phyloP scores from a whole-genome alignment of 768 basidiomycete species.

The Phlegmacium glaucopus region DNA sequence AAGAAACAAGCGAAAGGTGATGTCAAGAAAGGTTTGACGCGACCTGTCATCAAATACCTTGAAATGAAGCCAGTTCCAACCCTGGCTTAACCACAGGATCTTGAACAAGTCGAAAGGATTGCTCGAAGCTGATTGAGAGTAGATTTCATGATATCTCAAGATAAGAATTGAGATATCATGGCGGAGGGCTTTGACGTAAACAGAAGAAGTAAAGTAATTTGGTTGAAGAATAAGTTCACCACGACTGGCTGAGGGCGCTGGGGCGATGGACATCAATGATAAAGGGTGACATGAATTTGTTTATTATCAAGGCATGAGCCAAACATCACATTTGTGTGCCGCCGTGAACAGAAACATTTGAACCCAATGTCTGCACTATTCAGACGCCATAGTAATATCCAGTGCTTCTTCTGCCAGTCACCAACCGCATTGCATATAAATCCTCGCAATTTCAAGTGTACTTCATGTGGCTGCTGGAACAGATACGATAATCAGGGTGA shows the following conservation, averaged over 20 bases:
- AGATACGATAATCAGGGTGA: conserved; percentile 68
- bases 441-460: conserved; percentile 59
- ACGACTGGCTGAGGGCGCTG: conserved; percentile 54
- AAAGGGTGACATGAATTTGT: conserved; percentile 1
- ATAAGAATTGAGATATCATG: conserved; percentile 60
- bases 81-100: conserved; percentile 56
- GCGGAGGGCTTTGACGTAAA: conserved; percentile 63
- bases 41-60: conserved; percentile 66
- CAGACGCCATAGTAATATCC: conserved; percentile 43
- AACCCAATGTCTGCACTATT: conserved; percentile 43
- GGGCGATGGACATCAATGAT: conserved; percentile 21
- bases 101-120: conserved; percentile 73
- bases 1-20: conserved; percentile 60
- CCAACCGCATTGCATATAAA: conserved; percentile 40
- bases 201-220: conserved; percentile 73
- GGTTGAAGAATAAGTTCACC: conserved; percentile 70
- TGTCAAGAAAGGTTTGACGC: conserved; percentile 58
- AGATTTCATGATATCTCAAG: conserved; percentile 48
- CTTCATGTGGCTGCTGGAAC: conserved; percentile 72
- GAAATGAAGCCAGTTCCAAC: conserved; percentile 78
- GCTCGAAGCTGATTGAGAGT: conserved; percentile 25
- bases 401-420: conserved; percentile 76
- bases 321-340: conserved; percentile 12
- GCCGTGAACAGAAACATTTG: not conserved
- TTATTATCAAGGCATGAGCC: conserved; percentile 2